Evolutionary conservation across 768 basidiomycete genomes (phyloP), one percentile per base, ranked within the genome.

Genomic region (Mycena kentingensis): DNA sequence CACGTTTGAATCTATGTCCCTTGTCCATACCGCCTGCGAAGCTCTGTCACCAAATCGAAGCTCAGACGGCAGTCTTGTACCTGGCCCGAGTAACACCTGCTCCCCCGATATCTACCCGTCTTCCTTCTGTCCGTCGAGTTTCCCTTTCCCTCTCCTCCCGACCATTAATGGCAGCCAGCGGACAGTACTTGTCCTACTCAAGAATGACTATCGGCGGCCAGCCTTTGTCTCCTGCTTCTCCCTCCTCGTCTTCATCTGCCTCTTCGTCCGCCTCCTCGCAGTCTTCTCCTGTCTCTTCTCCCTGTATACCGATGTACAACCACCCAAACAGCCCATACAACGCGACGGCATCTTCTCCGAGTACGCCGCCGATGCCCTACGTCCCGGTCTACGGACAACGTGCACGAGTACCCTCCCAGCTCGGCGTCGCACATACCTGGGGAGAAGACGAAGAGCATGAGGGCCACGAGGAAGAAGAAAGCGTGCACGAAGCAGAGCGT

Each of bases 401-500:
- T 25, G 19, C 45, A 21, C 44, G 27, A 37, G 28, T 48, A 2
- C 50, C 50, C 25, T 52, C 50, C 10, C 50, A 48, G 46, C 55
- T 57, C 38, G 50, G 50, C 18, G 13, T 52, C 22, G 34, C 55
- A 31, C 32, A 36, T 22, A 32, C 54, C 1, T 55, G 54, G 54
- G 54, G 41, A 35, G n/a, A 49, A 21, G 41, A 27, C 8, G 29
- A 31, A 42, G 19, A 24, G n/a, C n/a, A n/a, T n/a, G n/a, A n/a
- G n/a, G 29, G 7, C 26, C 44, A 10, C 44, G 13, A 4, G 10
- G 27, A 5, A 3, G 18, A 28, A 29, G 36, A 49, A 24, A 12
- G 27, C 12, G 19, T 48, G 19, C 32, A 28, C 32, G 49, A 54
- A 3, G 28, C 39, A 4, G 50, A 54, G 31, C 45, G 46, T 27